Evolutionary conservation across 73 alveolate genomes (phyloP).

Genomic region (Blepharisma japonicum): DNA sequence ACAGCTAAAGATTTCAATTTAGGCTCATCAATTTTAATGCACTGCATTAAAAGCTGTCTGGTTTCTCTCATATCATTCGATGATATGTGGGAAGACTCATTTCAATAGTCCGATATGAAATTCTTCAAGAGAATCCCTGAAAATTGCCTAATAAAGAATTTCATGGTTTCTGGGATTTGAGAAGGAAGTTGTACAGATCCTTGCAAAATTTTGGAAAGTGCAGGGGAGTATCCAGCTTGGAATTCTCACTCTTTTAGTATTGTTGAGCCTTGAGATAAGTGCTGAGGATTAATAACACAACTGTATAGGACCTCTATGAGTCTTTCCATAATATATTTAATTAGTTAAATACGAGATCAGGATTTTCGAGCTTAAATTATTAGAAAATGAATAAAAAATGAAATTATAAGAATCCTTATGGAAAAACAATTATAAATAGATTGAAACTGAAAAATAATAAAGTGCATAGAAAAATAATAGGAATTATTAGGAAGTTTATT

Average conservation of each 20-base stretch:
- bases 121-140: conserved; percentile 13
- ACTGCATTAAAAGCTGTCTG: neutral
- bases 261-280: neutral
- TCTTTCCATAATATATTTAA: conserved; percentile 5
- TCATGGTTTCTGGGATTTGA: neutral
- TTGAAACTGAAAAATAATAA: too few relatives aligned
- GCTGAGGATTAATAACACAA: neutral
- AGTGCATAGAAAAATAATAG: too few relatives aligned
- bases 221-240: conserved; percentile 22
- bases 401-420: too few relatives aligned
- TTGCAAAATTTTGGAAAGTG: neutral
- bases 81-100: neutral
- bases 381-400: too few relatives aligned
- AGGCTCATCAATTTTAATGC: neutral
- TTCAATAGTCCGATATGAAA: neutral
- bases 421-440: too few relatives aligned
- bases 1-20: neutral
- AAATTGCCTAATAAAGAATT: too few relatives aligned
- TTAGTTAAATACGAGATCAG: neutral
- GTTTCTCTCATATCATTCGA: neutral
- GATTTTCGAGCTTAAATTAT: too few relatives aligned
- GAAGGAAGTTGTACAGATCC: neutral
- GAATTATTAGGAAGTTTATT: too few relatives aligned
- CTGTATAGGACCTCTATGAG: conserved; percentile 4
- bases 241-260: conserved; percentile 5